phyloP scores from a whole-genome alignment of 164 flowering plant species.

The Taxillus chinensis region DNA sequence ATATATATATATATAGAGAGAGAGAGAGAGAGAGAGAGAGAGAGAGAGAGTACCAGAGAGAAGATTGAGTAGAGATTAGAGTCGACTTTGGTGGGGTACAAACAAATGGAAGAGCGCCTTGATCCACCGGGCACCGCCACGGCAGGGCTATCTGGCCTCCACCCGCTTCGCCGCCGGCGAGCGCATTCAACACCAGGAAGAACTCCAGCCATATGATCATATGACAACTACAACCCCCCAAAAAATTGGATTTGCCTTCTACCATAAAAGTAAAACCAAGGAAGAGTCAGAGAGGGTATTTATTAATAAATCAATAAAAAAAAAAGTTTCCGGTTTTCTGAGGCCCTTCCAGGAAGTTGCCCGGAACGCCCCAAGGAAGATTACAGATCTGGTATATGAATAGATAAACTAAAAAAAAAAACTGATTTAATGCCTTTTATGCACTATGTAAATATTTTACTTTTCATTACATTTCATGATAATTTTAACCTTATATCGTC shows the following conservation, averaged over 20 bases:
- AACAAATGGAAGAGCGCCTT: not conserved
- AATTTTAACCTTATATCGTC: too few species aligned
- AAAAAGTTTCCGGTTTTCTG: too few species aligned
- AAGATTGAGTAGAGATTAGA: not conserved
- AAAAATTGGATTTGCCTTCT: not conserved
- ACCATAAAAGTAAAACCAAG: too few species aligned
- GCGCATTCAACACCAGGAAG: not conserved
- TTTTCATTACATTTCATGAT: too few species aligned
- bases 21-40: not conserved
- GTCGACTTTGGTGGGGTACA: not conserved
- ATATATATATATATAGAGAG: not conserved
- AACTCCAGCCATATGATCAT: not conserved
- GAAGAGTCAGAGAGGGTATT: too few species aligned
- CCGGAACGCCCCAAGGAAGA: too few species aligned
- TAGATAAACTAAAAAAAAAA: too few species aligned
- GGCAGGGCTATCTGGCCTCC: not conserved
- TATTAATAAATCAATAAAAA: too few species aligned
- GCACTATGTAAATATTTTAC: too few species aligned
- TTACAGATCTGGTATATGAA: too few species aligned
- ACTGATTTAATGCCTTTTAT: too few species aligned
- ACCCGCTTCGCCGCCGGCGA: not conserved
- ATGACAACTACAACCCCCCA: not conserved
- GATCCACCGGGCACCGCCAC: not conserved
- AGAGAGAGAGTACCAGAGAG: not conserved
- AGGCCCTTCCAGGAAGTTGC: too few species aligned